These are phyloP conservation scores for Lactarius vividus DNA, from an alignment of 768 basidiomycete species.

Conservation along the genomic window DNA sequence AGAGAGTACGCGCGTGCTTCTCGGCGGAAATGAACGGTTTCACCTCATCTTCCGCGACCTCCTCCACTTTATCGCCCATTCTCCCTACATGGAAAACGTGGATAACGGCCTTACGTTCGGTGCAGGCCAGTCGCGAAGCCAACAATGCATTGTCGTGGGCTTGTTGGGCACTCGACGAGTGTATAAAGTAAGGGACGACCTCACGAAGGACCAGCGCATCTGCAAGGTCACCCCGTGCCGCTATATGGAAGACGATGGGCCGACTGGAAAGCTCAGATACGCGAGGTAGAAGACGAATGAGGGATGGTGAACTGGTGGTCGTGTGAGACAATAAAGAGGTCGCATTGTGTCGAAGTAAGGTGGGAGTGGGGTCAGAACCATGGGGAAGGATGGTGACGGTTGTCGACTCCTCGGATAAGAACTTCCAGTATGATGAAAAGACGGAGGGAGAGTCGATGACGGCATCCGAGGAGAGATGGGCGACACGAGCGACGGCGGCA, in stretches of 20 bases:
- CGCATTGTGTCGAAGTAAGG: slow-evolving; percentile 47
- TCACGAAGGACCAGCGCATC: slow-evolving; percentile 74
- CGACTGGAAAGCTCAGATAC: slow-evolving; percentile 62
- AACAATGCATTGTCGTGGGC: slow-evolving; percentile 90
- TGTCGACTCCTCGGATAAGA: slow-evolving; percentile 37
- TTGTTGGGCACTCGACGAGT: slow-evolving; percentile 73
- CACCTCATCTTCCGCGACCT: slow-evolving; percentile 58
- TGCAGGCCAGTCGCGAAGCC: slow-evolving; percentile 73
- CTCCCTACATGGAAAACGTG: slow-evolving; percentile 69
- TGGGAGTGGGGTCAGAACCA: slow-evolving; percentile 61
- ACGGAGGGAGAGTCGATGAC: slow-evolving; percentile 51
- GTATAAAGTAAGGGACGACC: slow-evolving; percentile 76
- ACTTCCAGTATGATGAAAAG: slow-evolving; percentile 43
- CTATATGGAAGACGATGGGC: slow-evolving; percentile 72
- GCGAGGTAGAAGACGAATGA: slow-evolving; percentile 62
- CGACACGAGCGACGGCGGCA: slow-evolving; percentile 59
- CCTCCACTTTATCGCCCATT: slow-evolving; percentile 42
- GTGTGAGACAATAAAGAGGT: slow-evolving; percentile 58
- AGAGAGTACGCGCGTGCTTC: slow-evolving; percentile 32
- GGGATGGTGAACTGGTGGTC: slow-evolving; percentile 46
- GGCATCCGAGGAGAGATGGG: slow-evolving; percentile 66
- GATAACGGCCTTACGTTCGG: slow-evolving; percentile 72
- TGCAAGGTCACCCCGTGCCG: slow-evolving; percentile 62
- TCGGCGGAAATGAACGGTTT: slow-evolving; percentile 56
- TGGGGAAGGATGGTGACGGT: slow-evolving; percentile 51